A percentile compares a stretch with the other conserved stretches of the same genome.
Conservation (phyloP, 2,329 filamentous ascomycete species). For the Apiospora koreana region DNA sequence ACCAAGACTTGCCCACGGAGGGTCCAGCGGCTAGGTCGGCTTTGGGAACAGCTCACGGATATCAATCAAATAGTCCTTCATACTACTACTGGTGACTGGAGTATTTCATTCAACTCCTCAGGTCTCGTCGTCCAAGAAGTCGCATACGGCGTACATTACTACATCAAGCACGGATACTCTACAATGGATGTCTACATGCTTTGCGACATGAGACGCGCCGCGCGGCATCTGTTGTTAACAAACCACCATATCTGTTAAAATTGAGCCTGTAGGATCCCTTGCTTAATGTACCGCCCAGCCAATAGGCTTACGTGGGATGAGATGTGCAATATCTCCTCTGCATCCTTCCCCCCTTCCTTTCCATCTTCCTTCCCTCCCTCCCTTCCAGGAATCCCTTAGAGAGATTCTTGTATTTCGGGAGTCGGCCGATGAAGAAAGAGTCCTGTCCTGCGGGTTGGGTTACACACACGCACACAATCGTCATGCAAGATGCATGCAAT, state of each 20-base stretch:
- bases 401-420: too few species aligned
- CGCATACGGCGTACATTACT: too few species aligned
- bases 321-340: background rate
- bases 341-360: background rate
- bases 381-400: too few species aligned
- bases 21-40: background rate
- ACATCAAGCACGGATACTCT: too few species aligned
- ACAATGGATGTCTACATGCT: too few species aligned
- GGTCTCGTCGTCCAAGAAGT: too few species aligned
- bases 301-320: background rate
- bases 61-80: background rate
- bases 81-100: background rate
- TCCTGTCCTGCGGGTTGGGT: background rate
- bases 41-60: background rate
- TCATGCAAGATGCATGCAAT: background rate
- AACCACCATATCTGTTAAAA: background rate
- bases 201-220: background rate
- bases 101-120: too few species aligned
- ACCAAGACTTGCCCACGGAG: background rate
- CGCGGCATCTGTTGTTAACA: background rate
- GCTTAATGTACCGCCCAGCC: background rate
- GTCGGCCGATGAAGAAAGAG: background rate
- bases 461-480: background rate
- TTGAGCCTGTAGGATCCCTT: background rate
- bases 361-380: background rate